Evolutionary conservation across 1,139 yeast genomes (phyloP), one percentile per base, ranked within the genome.

Genomic region (Debaryomycetaceae sp.): DNA sequence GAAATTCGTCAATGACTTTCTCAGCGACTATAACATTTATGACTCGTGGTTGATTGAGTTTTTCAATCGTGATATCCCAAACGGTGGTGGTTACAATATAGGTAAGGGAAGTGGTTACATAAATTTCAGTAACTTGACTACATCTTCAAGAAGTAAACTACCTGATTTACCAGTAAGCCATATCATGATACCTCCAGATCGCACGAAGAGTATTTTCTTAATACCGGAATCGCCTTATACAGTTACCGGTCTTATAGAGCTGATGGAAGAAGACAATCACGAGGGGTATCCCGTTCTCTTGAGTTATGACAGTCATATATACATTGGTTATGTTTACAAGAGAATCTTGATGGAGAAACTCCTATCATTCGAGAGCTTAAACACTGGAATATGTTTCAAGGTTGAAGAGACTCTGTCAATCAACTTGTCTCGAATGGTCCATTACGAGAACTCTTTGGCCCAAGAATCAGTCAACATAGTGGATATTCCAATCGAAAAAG

Each of bases 1-100:
- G 52, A 74, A 76, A 47, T 65, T 76, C 37, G 64, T 74, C 30
- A 74, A 69, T 50, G 82, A 78, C 49, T 60, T 72, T 55, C 56
- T 77, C 30, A 55, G 70, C 33, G 68, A 67, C 36, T 67, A 64
- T 26, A 77, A 78, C 40, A 70, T 78, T 34, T 77, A 77, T 50
- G 83, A 78, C 44, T 47, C 69, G 1, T 69, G 70, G 72, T 48
- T 70, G 34, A 63, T 58, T 38, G 42, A 50, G 18, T 56, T 58
- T 34, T 68, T 70, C 52, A 67, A 66, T 42, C 15, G 16, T 22
- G 26, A 16, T 8, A 17, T 19, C 14, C 7, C 11, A 22, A 22
- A 22, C 26, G 32, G 32, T 11, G 50, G 49, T 6, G 45, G 30
- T 5, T 37, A 46, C 4, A 72, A 71, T 39, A 58, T 55, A 36